These are phyloP conservation scores for Mortierella sp. DNA, from an alignment of 371 early-diverging fungal genomes.

Conservation along the genomic window DNA sequence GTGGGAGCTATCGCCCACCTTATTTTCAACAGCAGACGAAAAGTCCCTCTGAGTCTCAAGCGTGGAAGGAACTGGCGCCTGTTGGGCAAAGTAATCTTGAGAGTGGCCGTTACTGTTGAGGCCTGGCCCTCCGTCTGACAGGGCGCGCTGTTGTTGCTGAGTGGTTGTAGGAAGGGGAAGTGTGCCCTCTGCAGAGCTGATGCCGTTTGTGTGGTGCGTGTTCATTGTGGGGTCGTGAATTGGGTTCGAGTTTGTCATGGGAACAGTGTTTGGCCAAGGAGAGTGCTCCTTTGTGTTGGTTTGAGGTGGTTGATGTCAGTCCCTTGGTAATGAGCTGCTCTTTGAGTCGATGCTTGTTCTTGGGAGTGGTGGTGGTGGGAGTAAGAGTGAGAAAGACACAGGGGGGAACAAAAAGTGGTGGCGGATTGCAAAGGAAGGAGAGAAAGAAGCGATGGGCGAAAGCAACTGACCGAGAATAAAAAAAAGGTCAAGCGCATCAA, in stretches of 20 bases:
- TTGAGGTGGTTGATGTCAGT: background rate
- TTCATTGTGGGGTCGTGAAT: background rate
- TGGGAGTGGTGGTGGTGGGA: background rate
- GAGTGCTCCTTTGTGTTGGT: background rate
- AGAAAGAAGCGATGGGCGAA: background rate
- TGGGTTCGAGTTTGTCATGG: background rate
- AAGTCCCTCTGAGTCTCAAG: background rate
- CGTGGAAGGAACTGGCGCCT: background rate
- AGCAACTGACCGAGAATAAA: background rate
- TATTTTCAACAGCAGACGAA: background rate
- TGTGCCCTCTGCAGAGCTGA: background rate
- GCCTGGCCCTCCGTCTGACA: background rate
- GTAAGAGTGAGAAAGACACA: background rate
- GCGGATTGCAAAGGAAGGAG: background rate
- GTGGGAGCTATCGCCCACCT: background rate
- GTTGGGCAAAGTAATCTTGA: conserved; percentile 17
- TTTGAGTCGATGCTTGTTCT: background rate
- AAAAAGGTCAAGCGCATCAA: background rate
- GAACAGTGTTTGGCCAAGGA: background rate
- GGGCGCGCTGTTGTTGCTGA: background rate
- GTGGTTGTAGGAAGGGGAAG: background rate
- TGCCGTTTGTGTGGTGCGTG: background rate
- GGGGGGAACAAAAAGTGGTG: background rate
- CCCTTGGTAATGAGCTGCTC: too few species aligned
- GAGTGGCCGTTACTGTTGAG: background rate